Conservation (phyloP, 1,284 basidiomycete genomes). For the Malassezia globosa region DNA sequence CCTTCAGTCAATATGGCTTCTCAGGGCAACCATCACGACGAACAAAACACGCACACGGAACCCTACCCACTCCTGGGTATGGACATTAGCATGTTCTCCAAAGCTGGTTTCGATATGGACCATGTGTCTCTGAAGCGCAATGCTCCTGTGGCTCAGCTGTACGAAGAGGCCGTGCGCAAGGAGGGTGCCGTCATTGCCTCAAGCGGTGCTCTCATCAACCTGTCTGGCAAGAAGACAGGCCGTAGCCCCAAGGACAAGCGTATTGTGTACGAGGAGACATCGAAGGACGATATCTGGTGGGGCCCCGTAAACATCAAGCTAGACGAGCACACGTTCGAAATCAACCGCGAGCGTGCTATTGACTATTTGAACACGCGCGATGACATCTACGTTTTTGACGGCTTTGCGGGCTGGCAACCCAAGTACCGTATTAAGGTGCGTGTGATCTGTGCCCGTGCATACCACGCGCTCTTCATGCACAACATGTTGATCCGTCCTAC, state of each 20-base stretch:
- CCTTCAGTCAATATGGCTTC: constrained; percentile 36
- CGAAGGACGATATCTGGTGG: constrained; percentile 99
- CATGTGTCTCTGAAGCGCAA: constrained; percentile 63
- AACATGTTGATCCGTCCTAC: constrained; percentile 96
- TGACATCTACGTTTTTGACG: constrained; percentile 98
- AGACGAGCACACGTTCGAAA: constrained; percentile 95
- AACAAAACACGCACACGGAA: constrained; percentile 22
- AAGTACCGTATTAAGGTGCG: constrained; percentile 99
- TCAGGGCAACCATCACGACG: constrained; percentile 46
- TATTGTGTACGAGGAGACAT: constrained; percentile 94
- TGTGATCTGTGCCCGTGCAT: constrained; percentile 93
- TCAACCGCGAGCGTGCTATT: constrained; percentile 98
- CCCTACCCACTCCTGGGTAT: constrained; percentile 48
- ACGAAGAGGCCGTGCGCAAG: constrained; percentile 95
- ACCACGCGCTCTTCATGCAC: constrained; percentile 96
- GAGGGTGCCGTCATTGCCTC: constrained; percentile 96
- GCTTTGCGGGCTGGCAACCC: constrained; percentile 94
- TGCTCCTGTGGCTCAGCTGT: constrained; percentile 82
- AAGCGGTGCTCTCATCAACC: constrained; percentile 96
- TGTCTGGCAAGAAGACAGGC: constrained; percentile 98
- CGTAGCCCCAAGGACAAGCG: constrained; percentile 98
- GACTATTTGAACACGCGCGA: constrained; percentile 95
- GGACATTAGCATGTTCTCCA: constrained; percentile 93
- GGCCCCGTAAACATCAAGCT: constrained; percentile 99
- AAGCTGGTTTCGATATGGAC: constrained; percentile 95